phyloP scores from a whole-genome alignment of 441 rosid genomes.

The Gossypium aridum region DNA sequence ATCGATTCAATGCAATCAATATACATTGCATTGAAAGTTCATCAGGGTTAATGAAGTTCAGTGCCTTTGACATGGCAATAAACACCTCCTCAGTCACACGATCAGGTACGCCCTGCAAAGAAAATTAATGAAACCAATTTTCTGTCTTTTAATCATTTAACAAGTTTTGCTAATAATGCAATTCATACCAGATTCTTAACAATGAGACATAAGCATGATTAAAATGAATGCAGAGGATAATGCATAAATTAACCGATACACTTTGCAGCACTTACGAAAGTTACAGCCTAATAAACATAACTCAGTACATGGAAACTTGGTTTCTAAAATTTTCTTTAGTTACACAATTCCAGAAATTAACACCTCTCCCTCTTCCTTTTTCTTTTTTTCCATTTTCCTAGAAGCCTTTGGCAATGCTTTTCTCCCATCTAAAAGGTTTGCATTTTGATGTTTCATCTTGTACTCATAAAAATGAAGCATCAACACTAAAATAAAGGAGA shows the following conservation, averaged over 20 bases:
- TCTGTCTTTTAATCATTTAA: not conserved
- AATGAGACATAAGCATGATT: not conserved
- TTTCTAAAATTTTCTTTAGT: not conserved
- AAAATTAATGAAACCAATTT: not conserved
- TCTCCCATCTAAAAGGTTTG: not conserved
- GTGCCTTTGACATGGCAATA: slow-evolving; percentile 56
- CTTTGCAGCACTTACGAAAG: slow-evolving; percentile 1
- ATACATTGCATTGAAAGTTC: not conserved
- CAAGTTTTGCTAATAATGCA: not conserved
- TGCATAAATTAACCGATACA: not conserved
- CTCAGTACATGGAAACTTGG: not conserved
- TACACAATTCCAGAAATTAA: not conserved
- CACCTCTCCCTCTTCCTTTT: not conserved
- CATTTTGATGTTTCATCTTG: not conserved
- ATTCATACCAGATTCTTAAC: not conserved
- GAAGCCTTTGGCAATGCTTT: not conserved
- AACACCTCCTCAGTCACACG: slow-evolving; percentile 61
- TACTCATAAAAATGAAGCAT: not conserved
- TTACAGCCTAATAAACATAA: not conserved
- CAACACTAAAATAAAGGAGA: not conserved
- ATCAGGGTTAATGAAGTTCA: not conserved
- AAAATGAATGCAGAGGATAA: not conserved
- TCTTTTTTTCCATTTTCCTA: not conserved
- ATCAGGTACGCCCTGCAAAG: slow-evolving; percentile 73
- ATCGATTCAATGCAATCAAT: not conserved